Conservation (phyloP, 495 filamentous ascomycete genomes). For the Podospora pseudoanserina region DNA sequence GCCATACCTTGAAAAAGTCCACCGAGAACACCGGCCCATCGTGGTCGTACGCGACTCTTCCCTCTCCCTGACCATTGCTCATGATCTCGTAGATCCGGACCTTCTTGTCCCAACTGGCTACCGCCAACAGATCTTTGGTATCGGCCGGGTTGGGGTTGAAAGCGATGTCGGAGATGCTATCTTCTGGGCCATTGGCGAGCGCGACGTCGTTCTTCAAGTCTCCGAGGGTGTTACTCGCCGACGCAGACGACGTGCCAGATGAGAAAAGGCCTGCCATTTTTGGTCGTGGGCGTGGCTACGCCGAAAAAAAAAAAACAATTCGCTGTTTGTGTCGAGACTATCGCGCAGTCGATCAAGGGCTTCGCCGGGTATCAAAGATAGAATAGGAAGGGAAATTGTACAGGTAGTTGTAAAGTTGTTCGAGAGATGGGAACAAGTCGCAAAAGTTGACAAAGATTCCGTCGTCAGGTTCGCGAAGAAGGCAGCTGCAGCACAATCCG, state of each 20-base stretch:
- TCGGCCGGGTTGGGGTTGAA: constrained; percentile 60
- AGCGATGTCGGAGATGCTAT: constrained; percentile 75
- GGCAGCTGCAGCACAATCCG: not conserved
- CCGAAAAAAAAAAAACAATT: not conserved
- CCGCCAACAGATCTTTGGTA: constrained; percentile 69
- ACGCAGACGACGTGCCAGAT: constrained; percentile 35
- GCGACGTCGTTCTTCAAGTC: constrained; percentile 87
- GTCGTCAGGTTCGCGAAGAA: not conserved
- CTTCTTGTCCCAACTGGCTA: constrained; percentile 88
- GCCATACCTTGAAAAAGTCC: constrained; percentile 75
- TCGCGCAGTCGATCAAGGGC: not conserved
- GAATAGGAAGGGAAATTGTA: not conserved
- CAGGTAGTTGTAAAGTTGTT: not conserved
- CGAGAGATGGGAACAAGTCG: not conserved
- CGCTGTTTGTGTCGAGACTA: not conserved
- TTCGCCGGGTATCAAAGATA: not conserved
- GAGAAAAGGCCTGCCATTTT: constrained; percentile 70
- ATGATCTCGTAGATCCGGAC: constrained; percentile 86
- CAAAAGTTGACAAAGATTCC: not conserved
- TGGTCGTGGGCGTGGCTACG: not conserved
- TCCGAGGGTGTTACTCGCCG: constrained; percentile 68
- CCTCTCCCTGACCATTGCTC: constrained; percentile 61
- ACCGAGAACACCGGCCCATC: constrained; percentile 70
- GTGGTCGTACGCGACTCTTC: constrained; percentile 68
- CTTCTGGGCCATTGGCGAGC: constrained; percentile 70